Conservation (phyloP, 257 asterid species). For the Ilex aquifolium region DNA sequence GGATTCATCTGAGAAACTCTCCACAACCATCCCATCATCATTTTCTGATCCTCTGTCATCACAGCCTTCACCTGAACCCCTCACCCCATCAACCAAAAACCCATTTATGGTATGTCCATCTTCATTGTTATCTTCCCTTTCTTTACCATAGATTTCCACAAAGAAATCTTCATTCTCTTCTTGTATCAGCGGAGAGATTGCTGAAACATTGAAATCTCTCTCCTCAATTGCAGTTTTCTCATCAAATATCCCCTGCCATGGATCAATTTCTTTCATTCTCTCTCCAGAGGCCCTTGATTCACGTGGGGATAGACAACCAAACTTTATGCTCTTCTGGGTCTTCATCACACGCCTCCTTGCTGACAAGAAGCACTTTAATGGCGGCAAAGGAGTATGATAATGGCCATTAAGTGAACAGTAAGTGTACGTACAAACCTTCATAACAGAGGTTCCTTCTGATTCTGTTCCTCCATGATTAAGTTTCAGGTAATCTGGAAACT, state of each 20-base stretch:
- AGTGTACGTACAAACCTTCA: conserved; percentile 71
- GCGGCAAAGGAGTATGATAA: conserved; percentile 57
- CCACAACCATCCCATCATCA: conserved; percentile 5
- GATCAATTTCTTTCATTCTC: not conserved
- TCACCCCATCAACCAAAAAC: not conserved
- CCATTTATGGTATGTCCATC: not conserved
- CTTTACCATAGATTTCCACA: conserved; percentile 39
- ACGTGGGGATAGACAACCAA: conserved; percentile 48
- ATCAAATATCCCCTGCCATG: conserved; percentile 1
- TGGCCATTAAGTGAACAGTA: conserved; percentile 96
- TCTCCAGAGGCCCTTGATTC: conserved; percentile 18
- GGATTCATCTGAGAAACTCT: conserved; percentile 5
- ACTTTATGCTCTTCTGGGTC: conserved; percentile 44
- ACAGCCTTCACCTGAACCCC: not conserved
- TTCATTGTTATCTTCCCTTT: conserved; percentile 16
- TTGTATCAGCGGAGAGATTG: conserved; percentile 13
- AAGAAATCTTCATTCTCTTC: conserved; percentile 37
- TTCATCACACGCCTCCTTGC: conserved; percentile 52
- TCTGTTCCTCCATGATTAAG: conserved; percentile 61
- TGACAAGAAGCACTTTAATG: conserved; percentile 64
- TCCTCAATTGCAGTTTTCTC: conserved; percentile 12
- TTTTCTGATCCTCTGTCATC: conserved; percentile 5
- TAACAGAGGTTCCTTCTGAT: conserved; percentile 51
- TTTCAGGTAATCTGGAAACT: conserved; percentile 60
- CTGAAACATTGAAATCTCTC: not conserved